Evolutionary conservation across 768 basidiomycete species (phyloP), one percentile per base, ranked within the genome.

Genomic region (Naganishia vaughanmartiniae): DNA sequence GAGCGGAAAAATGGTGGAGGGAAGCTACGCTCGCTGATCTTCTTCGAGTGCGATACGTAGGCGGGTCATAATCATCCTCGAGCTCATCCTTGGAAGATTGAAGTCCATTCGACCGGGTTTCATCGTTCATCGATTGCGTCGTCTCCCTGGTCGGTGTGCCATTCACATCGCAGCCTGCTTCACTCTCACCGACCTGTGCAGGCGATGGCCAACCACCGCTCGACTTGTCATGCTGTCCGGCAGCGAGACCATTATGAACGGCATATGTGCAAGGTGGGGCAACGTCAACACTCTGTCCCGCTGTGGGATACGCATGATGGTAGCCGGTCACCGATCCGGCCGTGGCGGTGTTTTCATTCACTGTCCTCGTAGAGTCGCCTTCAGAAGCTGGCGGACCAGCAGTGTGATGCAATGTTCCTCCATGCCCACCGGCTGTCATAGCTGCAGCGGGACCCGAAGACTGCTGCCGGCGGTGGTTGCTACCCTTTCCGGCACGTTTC

Each of bases 1-100:
- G 48, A n/a, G 48, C 42, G 24, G 39, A 1, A 17, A 58, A 58
- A 26, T 69, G 68, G 48, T 69, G 68, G 0, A 69, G 19, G 19
- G 56, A 60, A 34, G 45, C 58, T 4, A 60, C 42, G 28, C 68
- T 69, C 4, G 46, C 57, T 21, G 57, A 51, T 31, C 57, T 42
- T 6, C 56, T 42, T n/a, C 68, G 33, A 1, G 56, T 58, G 30
- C 68, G 56, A 26, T 34, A 69, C 21, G 68, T 51, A 17, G 68
- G 68, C 46, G 68, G 57, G 12, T 48, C 56, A 21, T 69, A 69
- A 2, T 55, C 66, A 12, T 36, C 21, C 21, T 21, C 56, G 24
- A 63, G 45, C 4, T 46, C 26, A 19, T 26, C 58, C 17, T 9
- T 21, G 21, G 21, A 48, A 34, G 33, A 53, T 3, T 63, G 26